A percentile compares a stretch with the other conserved stretches of the same genome.
phyloP scores from a whole-genome alignment of 176 grass and related monocot species.

The Hsuehochloa calcarea region DNA sequence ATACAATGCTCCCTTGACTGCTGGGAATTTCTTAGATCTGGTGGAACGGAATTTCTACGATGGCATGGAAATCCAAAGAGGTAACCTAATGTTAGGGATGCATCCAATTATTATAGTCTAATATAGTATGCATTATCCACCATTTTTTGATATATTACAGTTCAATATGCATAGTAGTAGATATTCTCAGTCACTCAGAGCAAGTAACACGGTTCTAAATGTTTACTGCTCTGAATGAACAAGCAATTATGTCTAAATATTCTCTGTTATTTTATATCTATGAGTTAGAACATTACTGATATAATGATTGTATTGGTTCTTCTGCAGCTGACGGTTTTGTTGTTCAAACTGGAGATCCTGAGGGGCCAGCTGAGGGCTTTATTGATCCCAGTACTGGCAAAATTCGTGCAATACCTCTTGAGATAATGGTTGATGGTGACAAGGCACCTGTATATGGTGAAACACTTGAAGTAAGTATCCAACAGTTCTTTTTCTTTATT shows the following conservation, averaged over 20 bases:
- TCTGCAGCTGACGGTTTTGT: slow-evolving; percentile 94
- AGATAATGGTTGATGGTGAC: slow-evolving; percentile 83
- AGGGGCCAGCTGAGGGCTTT: slow-evolving; percentile 91
- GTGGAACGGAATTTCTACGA: slow-evolving; percentile 92
- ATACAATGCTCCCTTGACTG: slow-evolving; percentile 88
- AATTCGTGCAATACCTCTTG: slow-evolving; percentile 73
- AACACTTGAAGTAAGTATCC: slow-evolving; percentile 73
- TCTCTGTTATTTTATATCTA: neutral
- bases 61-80: slow-evolving; percentile 99
- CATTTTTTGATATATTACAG: neutral
- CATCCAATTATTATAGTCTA: neutral
- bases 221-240: neutral
- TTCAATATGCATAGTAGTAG: neutral
- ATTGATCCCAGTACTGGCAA: slow-evolving; percentile 86
- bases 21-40: slow-evolving; percentile 93
- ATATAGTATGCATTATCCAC: neutral
- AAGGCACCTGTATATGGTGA: slow-evolving; percentile 76
- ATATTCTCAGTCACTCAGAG: neutral
- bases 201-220: slow-evolving; percentile 4
- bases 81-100: slow-evolving; percentile 30
- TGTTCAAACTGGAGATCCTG: slow-evolving; percentile 98
- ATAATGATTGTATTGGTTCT: slow-evolving; percentile 22
- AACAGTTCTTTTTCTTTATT: neutral
- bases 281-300: neutral
- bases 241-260: slow-evolving; percentile 20